phyloP scores from a whole-genome alignment of 257 asterid genomes.

The Petunia axillaris region DNA sequence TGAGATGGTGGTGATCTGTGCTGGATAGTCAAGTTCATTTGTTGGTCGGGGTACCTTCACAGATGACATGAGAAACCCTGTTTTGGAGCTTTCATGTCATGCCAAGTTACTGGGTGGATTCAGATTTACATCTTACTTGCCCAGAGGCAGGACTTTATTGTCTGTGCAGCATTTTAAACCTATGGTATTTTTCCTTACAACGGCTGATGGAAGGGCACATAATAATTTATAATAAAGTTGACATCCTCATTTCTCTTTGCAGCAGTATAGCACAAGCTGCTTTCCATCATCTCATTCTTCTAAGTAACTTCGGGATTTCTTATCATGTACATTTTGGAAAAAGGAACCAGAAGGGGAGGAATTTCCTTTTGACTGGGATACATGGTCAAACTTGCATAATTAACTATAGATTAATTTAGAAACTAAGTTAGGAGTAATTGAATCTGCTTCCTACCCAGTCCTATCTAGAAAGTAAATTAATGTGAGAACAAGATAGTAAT shows the following conservation, averaged over 20 bases:
- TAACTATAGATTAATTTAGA: too few species aligned
- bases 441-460: too few species aligned
- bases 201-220: not conserved
- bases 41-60: slow-evolving; percentile 12
- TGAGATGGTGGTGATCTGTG: slow-evolving; percentile 2
- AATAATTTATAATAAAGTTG: not conserved
- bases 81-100: not conserved
- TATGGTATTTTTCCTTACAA: not conserved
- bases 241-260: not conserved
- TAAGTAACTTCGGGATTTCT: not conserved
- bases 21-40: not conserved
- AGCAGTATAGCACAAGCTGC: not conserved
- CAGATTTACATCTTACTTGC: not conserved
- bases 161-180: not conserved
- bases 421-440: too few species aligned
- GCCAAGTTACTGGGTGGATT: not conserved
- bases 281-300: not conserved
- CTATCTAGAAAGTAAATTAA: too few species aligned
- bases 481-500: too few species aligned
- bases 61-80: not conserved
- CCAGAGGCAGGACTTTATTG: not conserved
- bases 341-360: not conserved
- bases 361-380: not conserved
- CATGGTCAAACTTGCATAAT: not conserved
- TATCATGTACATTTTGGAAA: not conserved